These are phyloP conservation scores for Leucoagaricus sp. DNA, from an alignment of 1,284 basidiomycete genomes.

Conservation along the genomic window DNA sequence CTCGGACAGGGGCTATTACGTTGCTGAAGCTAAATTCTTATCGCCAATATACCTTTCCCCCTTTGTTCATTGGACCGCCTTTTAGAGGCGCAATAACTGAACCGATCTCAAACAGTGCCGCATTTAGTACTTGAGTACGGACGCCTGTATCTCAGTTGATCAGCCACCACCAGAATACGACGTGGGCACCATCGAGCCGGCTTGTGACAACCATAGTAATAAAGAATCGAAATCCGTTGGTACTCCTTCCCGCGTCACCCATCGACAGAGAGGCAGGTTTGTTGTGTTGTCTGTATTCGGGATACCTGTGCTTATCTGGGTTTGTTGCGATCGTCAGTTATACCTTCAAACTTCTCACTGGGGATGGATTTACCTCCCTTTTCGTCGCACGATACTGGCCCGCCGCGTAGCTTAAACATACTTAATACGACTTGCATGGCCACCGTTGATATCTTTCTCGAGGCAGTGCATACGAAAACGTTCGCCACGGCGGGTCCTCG, in stretches of 20 bases:
- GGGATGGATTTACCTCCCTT: constrained; percentile 95
- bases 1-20: too few relatives aligned
- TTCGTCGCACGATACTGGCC: constrained; percentile 80
- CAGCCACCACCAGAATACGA: constrained; percentile 86
- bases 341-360: constrained; percentile 80
- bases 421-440: neutral
- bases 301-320: too few relatives aligned
- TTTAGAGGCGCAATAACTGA: too few relatives aligned
- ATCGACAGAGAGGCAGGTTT: constrained; percentile 87
- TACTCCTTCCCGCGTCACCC: constrained; percentile 81
- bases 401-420: constrained; percentile 58
- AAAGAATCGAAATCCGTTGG: constrained; percentile 68
- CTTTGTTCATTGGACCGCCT: too few relatives aligned
- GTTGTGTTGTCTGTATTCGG: too few relatives aligned
- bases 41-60: too few relatives aligned
- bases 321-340: constrained; percentile 17
- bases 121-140: too few relatives aligned
- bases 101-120: too few relatives aligned
- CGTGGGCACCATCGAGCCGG: constrained; percentile 76
- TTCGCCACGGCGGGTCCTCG: constrained; percentile 21
- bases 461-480: constrained; percentile 22
- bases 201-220: constrained; percentile 75
- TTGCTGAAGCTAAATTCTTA: too few relatives aligned
- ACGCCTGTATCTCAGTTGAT: too few relatives aligned
- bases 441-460: neutral